A percentile compares a stretch with the other conserved stretches of the same genome.
These are phyloP conservation scores for Sporopachydermia quercuum DNA, from an alignment of 805 yeast species.

Conservation along the genomic window DNA sequence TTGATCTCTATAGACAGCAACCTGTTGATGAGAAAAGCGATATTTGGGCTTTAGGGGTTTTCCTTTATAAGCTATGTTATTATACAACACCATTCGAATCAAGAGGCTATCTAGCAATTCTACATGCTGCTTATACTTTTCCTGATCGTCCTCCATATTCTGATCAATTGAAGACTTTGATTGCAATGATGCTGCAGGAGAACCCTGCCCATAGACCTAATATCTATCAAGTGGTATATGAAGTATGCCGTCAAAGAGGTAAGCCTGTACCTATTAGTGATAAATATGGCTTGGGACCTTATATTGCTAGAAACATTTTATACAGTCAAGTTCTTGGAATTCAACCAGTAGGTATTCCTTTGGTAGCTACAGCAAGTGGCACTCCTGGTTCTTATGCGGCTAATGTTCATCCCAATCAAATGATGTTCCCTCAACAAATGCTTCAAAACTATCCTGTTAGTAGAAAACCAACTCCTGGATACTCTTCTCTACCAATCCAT, in stretches of 20 bases:
- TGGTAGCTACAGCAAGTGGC: not conserved
- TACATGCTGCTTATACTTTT: constrained; percentile 37
- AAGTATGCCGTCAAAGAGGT: constrained; percentile 46
- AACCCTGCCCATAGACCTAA: constrained; percentile 65
- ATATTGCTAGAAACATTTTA: not conserved
- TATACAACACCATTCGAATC: constrained; percentile 74
- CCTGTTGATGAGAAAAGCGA: constrained; percentile 76
- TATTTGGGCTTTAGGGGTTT: constrained; percentile 75
- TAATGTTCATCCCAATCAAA: not conserved
- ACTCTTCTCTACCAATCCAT: not conserved
- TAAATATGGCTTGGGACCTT: constrained; percentile 2
- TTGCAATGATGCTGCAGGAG: constrained; percentile 42
- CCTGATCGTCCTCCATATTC: constrained; percentile 46
- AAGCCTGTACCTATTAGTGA: constrained; percentile 23
- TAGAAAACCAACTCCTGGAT: not conserved
- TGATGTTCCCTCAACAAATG: not conserved
- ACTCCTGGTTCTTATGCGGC: not conserved
- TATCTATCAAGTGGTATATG: constrained; percentile 55
- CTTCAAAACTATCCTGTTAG: not conserved
- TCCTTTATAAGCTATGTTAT: constrained; percentile 62
- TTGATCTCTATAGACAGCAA: constrained; percentile 49
- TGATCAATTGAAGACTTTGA: constrained; percentile 46
- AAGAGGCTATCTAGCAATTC: constrained; percentile 46
- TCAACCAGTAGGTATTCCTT: not conserved
- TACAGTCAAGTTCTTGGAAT: too few relatives aligned